These are phyloP conservation scores for Xerocomus spinulosus DNA, from an alignment of 768 basidiomycete species.

Conservation along the genomic window DNA sequence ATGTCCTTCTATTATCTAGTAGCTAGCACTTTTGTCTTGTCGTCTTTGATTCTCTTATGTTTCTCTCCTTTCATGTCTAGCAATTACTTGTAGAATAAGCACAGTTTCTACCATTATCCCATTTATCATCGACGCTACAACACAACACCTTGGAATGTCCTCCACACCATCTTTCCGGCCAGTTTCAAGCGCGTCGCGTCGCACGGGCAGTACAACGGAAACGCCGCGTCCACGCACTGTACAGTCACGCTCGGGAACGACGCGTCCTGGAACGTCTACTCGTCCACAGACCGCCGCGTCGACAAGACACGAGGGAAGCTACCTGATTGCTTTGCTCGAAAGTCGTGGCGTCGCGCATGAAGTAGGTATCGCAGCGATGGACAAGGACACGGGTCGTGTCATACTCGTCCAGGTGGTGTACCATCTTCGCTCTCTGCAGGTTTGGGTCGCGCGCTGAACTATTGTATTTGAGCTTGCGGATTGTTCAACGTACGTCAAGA, in stretches of 20 bases:
- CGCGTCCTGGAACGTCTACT: slow-evolving; percentile 30
- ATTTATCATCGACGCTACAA: too few species aligned
- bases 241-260: slow-evolving; percentile 50
- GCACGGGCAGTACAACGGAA: slow-evolving; percentile 6
- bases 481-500: slow-evolving; percentile 85
- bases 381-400: slow-evolving; percentile 71
- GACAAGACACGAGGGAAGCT: slow-evolving; percentile 52
- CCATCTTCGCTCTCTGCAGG: too few species aligned
- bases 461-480: slow-evolving; percentile 59
- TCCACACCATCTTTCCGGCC: slow-evolving; percentile 12
- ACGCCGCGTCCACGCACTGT: slow-evolving; percentile 53
- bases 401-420: slow-evolving; percentile 71
- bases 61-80: slow-evolving; percentile 19
- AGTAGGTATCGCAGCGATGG: slow-evolving; percentile 84
- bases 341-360: slow-evolving; percentile 77
- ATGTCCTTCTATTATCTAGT: slow-evolving; percentile 17
- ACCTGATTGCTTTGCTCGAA: slow-evolving; percentile 68
- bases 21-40: slow-evolving; percentile 16
- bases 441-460: neutral
- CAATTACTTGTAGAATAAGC: slow-evolving; percentile 36
- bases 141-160: slow-evolving; percentile 2
- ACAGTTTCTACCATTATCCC: slow-evolving; percentile 4
- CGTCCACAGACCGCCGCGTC: slow-evolving; percentile 67
- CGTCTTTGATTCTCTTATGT: slow-evolving; percentile 7
- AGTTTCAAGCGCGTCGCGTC: slow-evolving; percentile 13